Conservation (phyloP, 1,284 basidiomycete species). For the Sphaerobolus stellatus region DNA sequence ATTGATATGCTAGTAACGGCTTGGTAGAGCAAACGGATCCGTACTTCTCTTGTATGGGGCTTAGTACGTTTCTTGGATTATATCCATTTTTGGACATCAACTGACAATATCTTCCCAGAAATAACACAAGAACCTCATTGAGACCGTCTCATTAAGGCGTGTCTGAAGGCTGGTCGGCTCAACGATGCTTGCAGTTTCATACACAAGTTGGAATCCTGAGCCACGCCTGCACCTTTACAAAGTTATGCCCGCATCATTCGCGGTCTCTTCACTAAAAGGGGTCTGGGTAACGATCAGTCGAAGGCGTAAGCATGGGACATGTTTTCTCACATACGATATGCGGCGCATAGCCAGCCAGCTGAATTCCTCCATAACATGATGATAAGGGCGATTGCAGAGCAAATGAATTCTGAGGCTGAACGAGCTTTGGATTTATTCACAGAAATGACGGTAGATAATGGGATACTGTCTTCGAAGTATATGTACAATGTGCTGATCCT, state of each 20-base stretch:
- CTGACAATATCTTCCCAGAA: constrained; percentile 27
- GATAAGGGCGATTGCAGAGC: constrained; percentile 80
- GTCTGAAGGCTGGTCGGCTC: constrained; percentile 45
- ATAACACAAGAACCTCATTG: constrained; percentile 55
- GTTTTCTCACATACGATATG: constrained; percentile 94
- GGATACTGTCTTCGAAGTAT: constrained; percentile 61
- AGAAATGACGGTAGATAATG: constrained; percentile 80
- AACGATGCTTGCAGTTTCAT: constrained; percentile 55
- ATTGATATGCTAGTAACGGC: constrained; percentile 48
- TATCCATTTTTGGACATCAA: background rate
- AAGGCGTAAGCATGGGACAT: constrained; percentile 86
- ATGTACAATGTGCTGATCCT: constrained; percentile 84
- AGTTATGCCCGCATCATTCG: constrained; percentile 66
- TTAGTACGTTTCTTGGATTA: constrained; percentile 33
- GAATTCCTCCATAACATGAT: constrained; percentile 77
- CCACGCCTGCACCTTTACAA: constrained; percentile 57
- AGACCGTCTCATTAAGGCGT: constrained; percentile 65
- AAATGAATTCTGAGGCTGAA: constrained; percentile 71
- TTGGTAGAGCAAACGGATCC: constrained; percentile 47
- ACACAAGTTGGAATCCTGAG: constrained; percentile 62
- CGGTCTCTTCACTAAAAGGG: constrained; percentile 52
- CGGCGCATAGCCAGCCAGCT: constrained; percentile 83
- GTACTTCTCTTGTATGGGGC: constrained; percentile 43
- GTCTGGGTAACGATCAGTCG: constrained; percentile 31
- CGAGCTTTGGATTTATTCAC: constrained; percentile 91